These are phyloP conservation scores for Hypoxylon rubiginosum DNA, from an alignment of 2,329 filamentous ascomycete species.

Conservation along the genomic window DNA sequence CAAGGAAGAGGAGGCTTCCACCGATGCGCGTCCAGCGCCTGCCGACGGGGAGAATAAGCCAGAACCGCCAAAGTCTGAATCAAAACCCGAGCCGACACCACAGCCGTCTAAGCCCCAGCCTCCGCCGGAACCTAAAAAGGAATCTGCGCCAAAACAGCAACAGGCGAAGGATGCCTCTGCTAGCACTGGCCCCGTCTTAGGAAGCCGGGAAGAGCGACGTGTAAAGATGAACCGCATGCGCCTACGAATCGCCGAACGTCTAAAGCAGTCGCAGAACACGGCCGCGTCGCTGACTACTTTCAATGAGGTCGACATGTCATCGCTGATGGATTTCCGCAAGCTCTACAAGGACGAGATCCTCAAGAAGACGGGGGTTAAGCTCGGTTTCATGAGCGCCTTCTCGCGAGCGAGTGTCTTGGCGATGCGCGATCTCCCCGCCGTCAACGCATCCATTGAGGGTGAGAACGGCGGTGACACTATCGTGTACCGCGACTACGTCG, in stretches of 20 bases:
- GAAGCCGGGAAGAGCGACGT: conserved; percentile 87
- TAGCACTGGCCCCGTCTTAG: conserved; percentile 62
- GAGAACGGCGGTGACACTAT: conserved; percentile 96
- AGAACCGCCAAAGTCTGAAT: conserved; percentile 61
- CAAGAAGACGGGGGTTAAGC: conserved; percentile 96
- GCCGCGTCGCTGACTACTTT: conserved; percentile 97
- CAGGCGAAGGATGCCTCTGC: conserved; percentile 58
- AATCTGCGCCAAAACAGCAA: conserved; percentile 54
- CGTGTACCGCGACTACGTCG: conserved; percentile 97
- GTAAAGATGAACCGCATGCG: conserved; percentile 99
- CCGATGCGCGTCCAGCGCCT: conserved; percentile 59
- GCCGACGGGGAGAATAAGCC: conserved; percentile 51
- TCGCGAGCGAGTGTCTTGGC: conserved; percentile 89
- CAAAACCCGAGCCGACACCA: conserved; percentile 57
- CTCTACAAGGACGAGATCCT: conserved; percentile 96
- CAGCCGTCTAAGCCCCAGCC: conserved; percentile 54
- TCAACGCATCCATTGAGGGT: conserved; percentile 97
- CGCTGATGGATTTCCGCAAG: conserved; percentile 96
- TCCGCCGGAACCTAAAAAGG: conserved; percentile 57
- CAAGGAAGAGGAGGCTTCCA: conserved; percentile 59
- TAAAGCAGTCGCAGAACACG: conserved; percentile 99
- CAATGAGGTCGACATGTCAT: conserved; percentile 99
- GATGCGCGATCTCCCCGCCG: conserved; percentile 93
- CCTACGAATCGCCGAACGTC: conserved; percentile 93
- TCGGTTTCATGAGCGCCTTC: conserved; percentile 99